Conservation (phyloP, 2,329 filamentous ascomycete species). For the Talaromyces sp. region DNA sequence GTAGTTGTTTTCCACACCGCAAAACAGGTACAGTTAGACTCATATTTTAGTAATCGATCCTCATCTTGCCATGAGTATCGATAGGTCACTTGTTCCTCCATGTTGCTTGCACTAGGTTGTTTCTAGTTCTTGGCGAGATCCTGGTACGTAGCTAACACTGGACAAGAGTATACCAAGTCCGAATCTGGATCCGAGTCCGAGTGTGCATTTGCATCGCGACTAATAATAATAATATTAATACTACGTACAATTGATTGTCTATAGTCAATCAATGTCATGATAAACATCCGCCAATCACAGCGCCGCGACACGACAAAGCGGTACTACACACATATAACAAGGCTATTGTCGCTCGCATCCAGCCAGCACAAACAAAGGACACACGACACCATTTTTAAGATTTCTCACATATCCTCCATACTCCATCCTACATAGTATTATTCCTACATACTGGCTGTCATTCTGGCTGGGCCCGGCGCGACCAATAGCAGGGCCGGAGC, state of each 20-base stretch:
- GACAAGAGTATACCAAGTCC: not conserved
- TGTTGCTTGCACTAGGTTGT: not conserved
- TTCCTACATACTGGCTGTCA: not conserved
- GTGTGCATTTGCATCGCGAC: not conserved
- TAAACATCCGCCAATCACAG: not conserved
- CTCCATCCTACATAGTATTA: not conserved
- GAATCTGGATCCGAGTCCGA: not conserved
- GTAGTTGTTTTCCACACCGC: not conserved
- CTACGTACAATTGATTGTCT: not conserved
- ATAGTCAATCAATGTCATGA: not conserved
- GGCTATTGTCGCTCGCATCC: not conserved
- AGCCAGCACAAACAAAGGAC: not conserved
- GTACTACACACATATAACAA: not conserved
- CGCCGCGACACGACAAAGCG: not conserved
- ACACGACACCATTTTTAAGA: too few species aligned
- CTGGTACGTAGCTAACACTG: not conserved
- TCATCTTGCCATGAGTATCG: too few species aligned
- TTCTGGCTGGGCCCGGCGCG: not conserved
- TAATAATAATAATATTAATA: not conserved
- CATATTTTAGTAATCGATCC: too few species aligned
- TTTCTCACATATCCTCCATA: too few species aligned
- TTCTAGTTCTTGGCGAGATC: not conserved
- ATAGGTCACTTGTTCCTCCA: not conserved
- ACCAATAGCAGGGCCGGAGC: not conserved
- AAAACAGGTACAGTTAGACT: not conserved